Evolutionary conservation across 495 filamentous ascomycete genomes (phyloP), one percentile per base, ranked within the genome.

Genomic region (Recurvomyces mirabilis): DNA sequence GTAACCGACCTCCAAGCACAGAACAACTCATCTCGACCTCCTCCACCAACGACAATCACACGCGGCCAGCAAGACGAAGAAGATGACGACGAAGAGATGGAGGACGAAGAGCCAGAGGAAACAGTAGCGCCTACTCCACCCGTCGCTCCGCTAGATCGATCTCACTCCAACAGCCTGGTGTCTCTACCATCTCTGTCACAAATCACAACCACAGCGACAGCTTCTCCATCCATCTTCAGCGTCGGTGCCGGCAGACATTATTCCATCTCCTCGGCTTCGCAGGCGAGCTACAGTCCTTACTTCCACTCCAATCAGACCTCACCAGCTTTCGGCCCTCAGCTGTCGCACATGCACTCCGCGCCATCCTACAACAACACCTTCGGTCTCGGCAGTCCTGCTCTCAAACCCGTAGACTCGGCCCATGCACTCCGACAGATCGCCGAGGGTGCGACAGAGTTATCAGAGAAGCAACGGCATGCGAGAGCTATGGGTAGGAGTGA

Each of bases 1-100:
- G 79, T 96, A 18, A 60, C 70, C 12, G 82, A 91, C 50, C 67
- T 96, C 24, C 88, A 94, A 56, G 77, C 69, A 14, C 51, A 54
- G 34, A 42, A 49, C n/a, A 40, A 21, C 20, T 34, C 38, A 12
- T 20, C 43, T 17, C 33, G 46, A 4, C 22, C 29, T 3, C 36
- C 7, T 5, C 43, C 42, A 26, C 35, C 34, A 10, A 15, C 23
- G 5, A 10, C 51, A 1, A 41, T 42, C 9, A 47, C 46, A 17
- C 10, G 41, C 7, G 46, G 57, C 18, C 51, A 59, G 4, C 53
- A 60, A 1, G 49, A 59, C 11, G 51, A 55, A 12, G 47, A 58
- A 14, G 54, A 61, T 13, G 59, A 64, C 29, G 60, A 62, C 38
- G 57, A 55, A n/a, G 56, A 59, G 46, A 51, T 50, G 32, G 57